Evolutionary conservation across 352 stramenopile species (phyloP), one percentile per base, ranked within the genome.

Genomic region (Heterotrichella gracilis): DNA sequence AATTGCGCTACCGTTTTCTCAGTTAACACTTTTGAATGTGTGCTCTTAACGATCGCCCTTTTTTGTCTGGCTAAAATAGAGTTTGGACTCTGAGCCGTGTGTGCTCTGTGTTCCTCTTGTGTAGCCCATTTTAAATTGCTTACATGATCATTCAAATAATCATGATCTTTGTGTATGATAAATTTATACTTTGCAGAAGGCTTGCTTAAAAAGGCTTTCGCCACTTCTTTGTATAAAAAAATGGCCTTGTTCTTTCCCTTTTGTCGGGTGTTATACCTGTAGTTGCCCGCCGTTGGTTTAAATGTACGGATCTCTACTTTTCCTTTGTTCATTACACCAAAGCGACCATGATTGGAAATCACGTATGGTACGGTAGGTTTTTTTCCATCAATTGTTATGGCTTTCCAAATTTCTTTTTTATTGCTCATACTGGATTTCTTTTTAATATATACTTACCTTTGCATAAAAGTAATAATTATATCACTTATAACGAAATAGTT

Each of bases 381-480:
- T 53, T 53, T 53, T 17, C 32, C 32, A n/a, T n/a, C 32, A 17
- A 53, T n/a, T 9, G 32, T 53, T 17, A 53, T 17, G n/a, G 32
- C 9, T 53, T n/a, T 53, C 32, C 32, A 53, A 53, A 53, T 53
- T 53, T 53, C 32, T 53, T 53, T 53, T 53, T 53, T 53, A 53
- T 53, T 53, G 32, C 32, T n/a, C 32, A 53, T 53, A n/a, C n/a
- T n/a, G n/a, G 32, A n/a, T 53, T 53, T 17, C 9, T 9, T 53
- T 53, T 53, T 53, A 53, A 53, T 9, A 53, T 53, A 53, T 53
- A 53, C 9, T 53, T 53, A 53, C 32, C 32, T 53, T 53, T 53
- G 32, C n/a, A 53, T 53, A 53, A 53, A 53, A n/a, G 32, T 53
- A 53, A 53, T 53, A 53, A 53, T 53, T 53, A 53, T 53, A 17